Conservation (phyloP, 2,329 filamentous ascomycete genomes). For the Alternaria sp. region DNA sequence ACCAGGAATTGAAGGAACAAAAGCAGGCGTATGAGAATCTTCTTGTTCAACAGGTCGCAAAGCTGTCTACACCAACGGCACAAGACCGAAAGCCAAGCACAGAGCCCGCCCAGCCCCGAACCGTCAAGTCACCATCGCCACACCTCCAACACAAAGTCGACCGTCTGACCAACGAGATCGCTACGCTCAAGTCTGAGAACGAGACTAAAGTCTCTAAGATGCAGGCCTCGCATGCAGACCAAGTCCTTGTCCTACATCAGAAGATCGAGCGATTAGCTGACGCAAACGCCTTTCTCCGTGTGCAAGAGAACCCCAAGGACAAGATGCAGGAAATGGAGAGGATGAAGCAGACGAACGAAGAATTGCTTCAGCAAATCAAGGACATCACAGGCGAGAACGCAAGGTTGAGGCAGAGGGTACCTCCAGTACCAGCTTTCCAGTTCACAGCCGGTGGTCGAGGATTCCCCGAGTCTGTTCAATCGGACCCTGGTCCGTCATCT, state of each 20-base stretch:
- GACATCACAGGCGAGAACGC: background rate
- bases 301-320: background rate
- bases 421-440: background rate
- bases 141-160: background rate
- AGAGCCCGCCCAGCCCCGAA: background rate
- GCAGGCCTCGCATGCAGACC: background rate
- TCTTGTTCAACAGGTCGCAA: background rate
- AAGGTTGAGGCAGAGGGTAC: background rate
- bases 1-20: conserved; percentile 4
- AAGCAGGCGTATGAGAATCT: background rate
- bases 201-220: background rate
- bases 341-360: background rate
- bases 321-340: background rate
- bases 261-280: conserved; percentile 1
- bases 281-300: background rate
- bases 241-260: background rate
- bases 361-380: background rate
- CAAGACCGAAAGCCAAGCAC: background rate
- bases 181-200: background rate
- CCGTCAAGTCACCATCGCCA: background rate
- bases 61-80: background rate
- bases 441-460: background rate
- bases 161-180: background rate
- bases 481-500: background rate
- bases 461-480: background rate